Conservation (phyloP, 192 early-diverging fungal species). For the Linnemannia elongata region DNA sequence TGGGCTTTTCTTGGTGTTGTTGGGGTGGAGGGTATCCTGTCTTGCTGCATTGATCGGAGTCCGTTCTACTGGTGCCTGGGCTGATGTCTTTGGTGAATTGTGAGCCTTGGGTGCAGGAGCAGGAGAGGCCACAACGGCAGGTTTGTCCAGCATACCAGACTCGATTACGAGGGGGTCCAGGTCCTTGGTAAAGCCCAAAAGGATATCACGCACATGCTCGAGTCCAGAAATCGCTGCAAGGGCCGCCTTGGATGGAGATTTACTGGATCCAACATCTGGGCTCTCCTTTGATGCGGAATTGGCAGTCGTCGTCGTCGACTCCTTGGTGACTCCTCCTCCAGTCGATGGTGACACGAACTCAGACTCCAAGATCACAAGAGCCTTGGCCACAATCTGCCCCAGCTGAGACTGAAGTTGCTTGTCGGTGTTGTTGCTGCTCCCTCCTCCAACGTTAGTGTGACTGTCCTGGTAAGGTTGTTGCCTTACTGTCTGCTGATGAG, state of each 20-base stretch:
- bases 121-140: neutral
- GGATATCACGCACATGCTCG: slow-evolving; percentile 68
- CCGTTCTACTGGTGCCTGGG: neutral
- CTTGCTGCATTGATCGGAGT: slow-evolving; percentile 24
- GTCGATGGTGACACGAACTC: slow-evolving; percentile 49
- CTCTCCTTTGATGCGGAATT: neutral
- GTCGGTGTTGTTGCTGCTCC: slow-evolving; percentile 19
- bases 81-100: neutral
- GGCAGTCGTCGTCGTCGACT: neutral
- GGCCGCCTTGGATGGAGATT: slow-evolving; percentile 45
- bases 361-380: slow-evolving; percentile 59
- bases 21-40: neutral
- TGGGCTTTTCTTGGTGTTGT: neutral
- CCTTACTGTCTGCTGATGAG: slow-evolving; percentile 5
- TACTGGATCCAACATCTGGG: neutral
- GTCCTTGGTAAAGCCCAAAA: slow-evolving; percentile 59
- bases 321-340: neutral
- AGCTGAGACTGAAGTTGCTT: slow-evolving; percentile 53
- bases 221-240: slow-evolving; percentile 61
- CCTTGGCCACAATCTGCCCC: slow-evolving; percentile 56
- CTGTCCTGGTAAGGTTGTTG: slow-evolving; percentile 14
- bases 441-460: neutral
- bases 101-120: neutral
- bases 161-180: slow-evolving; percentile 58
- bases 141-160: slow-evolving; percentile 25